Conservation (phyloP, 805 yeast species). For the Lipomyces chichibuensis region DNA sequence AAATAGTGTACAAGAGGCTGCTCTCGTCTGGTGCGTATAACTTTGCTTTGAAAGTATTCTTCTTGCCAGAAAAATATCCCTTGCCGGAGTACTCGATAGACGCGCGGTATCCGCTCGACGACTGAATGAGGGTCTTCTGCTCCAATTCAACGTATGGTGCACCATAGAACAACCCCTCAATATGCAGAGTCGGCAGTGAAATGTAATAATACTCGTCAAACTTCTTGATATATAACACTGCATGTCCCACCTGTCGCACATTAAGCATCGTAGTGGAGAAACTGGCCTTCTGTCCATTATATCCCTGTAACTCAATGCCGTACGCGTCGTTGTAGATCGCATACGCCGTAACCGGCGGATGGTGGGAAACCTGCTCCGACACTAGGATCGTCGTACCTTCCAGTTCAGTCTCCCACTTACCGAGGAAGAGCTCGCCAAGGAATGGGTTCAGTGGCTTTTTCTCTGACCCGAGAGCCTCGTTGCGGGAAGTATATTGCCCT, state of each 20-base stretch:
- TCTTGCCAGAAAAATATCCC: constrained; percentile 95
- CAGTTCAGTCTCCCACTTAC: constrained; percentile 67
- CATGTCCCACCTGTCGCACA: constrained; percentile 93
- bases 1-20: constrained; percentile 71
- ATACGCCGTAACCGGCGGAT: constrained; percentile 97
- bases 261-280: constrained; percentile 72
- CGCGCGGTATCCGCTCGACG: constrained; percentile 74
- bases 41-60: constrained; percentile 87
- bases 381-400: constrained; percentile 78
- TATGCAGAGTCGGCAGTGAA: constrained; percentile 92
- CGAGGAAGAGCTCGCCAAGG: constrained; percentile 90
- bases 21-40: constrained; percentile 54
- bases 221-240: constrained; percentile 56
- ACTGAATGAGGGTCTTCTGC: constrained; percentile 81
- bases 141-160: constrained; percentile 95
- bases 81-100: constrained; percentile 83
- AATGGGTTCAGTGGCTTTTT: constrained; percentile 97
- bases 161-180: constrained; percentile 89
- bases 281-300: constrained; percentile 83
- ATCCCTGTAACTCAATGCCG: constrained; percentile 77
- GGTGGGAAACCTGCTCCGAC: constrained; percentile 95
- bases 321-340: constrained; percentile 73
- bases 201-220: constrained; percentile 72
- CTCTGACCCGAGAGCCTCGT: constrained; percentile 90
- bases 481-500: constrained; percentile 92